Base-by-base conservation (phyloP, 2,329 filamentous ascomycete genomes). In the Aureobasidium sp. region DNA sequence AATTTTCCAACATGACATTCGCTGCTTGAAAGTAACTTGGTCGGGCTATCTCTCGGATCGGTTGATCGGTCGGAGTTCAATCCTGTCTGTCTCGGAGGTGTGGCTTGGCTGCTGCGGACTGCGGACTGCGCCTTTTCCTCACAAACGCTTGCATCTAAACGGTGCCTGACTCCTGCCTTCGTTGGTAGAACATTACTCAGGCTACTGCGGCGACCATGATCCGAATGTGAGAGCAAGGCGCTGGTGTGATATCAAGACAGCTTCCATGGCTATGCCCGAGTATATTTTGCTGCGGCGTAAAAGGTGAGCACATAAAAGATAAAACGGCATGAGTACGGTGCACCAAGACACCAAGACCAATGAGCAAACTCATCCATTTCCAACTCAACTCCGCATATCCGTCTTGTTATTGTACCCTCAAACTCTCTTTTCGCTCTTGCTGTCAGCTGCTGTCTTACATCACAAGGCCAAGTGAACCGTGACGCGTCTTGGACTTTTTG, bases 401-500 rank as follows among this genome's bases (percentile, higher is more conserved):
- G 42, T 47, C 42, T 35, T 47, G 19, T 47, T 47, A 21, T n/a
- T n/a, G n/a, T n/a, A n/a, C n/a, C 42, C 42, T 47, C 29, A 34
- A 34, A 47, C 17, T 35, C 42, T 35, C 42, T 25, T 27, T 45
- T 29, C 17, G 42, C 12, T n/a, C 30, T 16, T 35, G 12, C 17
- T 12, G 10, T n/a, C 21, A 47, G 30, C 42, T 47, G 30, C 16
- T 16, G 21, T 25, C 5, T n/a, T 40, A 40, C 47, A 50, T 40
- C 47, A 40, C 47, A 40, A 21, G 47, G 32, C 22, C 35, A 40
- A 40, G 22, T 17, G 8, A 17, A 21, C 35, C 35, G 32, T n/a
- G n/a, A n/a, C n/a, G n/a, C n/a, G 16, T 50, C 47, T 40, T 50
- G 47, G 25, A 19, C 19, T 21, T 49, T 29, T 6, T 50, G 47